Base-by-base conservation (phyloP, 257 asterid genomes). In the Solanum pimpinellifolium region DNA sequence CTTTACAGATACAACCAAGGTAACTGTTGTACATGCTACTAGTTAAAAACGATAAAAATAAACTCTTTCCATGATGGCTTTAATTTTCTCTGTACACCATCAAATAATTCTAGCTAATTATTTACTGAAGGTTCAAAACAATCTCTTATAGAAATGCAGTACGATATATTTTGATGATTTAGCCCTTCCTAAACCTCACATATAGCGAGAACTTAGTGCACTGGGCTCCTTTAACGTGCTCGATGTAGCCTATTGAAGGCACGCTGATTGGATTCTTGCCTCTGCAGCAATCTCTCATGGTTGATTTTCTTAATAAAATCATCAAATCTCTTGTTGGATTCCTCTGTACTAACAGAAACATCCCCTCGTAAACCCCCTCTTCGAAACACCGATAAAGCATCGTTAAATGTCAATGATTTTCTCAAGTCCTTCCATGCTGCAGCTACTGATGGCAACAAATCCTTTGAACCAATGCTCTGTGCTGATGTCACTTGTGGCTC, bases 361-460 rank as follows among this genome's bases (percentile, higher is more conserved):
- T 78, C 88, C 72, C 88, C 56, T 52, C 65, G 47, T 59, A 86
- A 39, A 4, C 88, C 88, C 41, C 88, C 88, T 86, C 56, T 76
- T 14, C 91, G 88, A 41, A 90, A 88, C 25, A 88, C 37, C 46
- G 94, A 90, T 4, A 90, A 89, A 11, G 93, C 31, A 5, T 93
- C 95, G 46, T 93, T 90, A 86, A 94, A 94, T 27, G 96, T 92
- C 90, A 92, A 90, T 11, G 93, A 90, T 56, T 93, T 92, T 88
- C 93, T 90, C 86, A 93, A 37, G 47, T 91, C 96, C 27, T 90
- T 93, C 90, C 88, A 87, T 20, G 87, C 42, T 41, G 88, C 83
- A 0, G 93, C 90, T 2, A 83, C 77, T 9, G 93, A 49, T 8
- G 92, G 87, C 87, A 85, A n/a, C 78, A 70, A 70, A 8, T 14